These are phyloP conservation scores for Monilinia fructicola DNA, from an alignment of 2,329 filamentous ascomycete species.

Conservation along the genomic window DNA sequence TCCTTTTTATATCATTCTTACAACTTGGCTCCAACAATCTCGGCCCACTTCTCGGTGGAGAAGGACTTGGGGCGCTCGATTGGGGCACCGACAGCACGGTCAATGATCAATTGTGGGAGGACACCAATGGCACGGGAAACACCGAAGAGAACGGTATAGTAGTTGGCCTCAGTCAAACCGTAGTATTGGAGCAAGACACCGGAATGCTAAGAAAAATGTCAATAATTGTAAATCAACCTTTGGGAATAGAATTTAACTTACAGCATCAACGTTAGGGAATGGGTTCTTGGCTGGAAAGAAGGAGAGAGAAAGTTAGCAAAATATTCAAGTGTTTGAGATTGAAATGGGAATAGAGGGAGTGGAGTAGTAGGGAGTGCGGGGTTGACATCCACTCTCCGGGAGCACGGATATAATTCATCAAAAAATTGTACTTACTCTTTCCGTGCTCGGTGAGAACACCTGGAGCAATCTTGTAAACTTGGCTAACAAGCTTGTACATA, in stretches of 20 bases:
- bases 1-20: constrained; percentile 50
- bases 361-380: not conserved
- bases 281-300: constrained; percentile 62
- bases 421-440: constrained; percentile 96
- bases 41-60: constrained; percentile 94
- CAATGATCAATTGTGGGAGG: constrained; percentile 98
- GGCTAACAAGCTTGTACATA: constrained; percentile 99
- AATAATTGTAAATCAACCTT: not conserved
- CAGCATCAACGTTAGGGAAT: constrained; percentile 94
- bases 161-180: constrained; percentile 96
- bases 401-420: not conserved
- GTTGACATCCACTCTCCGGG: not conserved
- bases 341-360: not conserved
- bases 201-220: constrained; percentile 60
- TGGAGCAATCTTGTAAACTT: constrained; percentile 99
- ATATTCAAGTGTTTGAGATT: not conserved
- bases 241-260: constrained; percentile 22
- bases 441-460: constrained; percentile 98
- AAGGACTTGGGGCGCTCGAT: constrained; percentile 99
- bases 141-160: constrained; percentile 99
- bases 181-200: constrained; percentile 99
- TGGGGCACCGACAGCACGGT: constrained; percentile 92
- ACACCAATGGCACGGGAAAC: constrained; percentile 98
- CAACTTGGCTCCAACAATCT: constrained; percentile 86
- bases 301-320: not conserved